Evolutionary conservation across 805 yeast species (phyloP), one percentile per base, ranked within the genome.

Genomic region (Torulaspora delbrueckii): DNA sequence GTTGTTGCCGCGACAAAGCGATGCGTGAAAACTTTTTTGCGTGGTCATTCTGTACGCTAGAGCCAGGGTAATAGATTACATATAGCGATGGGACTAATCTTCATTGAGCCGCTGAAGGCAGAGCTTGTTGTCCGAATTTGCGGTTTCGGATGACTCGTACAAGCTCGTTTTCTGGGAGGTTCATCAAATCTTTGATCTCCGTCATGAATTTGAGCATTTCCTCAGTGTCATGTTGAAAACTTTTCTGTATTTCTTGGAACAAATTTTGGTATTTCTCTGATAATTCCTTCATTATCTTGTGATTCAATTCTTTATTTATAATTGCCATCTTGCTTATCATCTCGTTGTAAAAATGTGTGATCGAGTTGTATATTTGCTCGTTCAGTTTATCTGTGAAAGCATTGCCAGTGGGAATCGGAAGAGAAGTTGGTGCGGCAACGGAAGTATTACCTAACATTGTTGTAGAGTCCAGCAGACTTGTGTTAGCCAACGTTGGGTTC

Each of bases 261-360:
- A 68, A 31, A 0, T 37, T 46, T 37, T 67, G 66, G 45, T 70
- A 70, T 44, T 69, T 69, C 8, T 48, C 50, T 0, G 72, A 60
- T 39, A 70, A 45, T 30, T 69, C 71, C 14, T 44, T 49, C 47
- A 65, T 53, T 3, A 70, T 57, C 42, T 60, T 67, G 34, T 60
- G 56, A 43, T 68, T 70, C 46, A 70, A 51, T 45, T 68, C 73
- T 5, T 60, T 56, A 43, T 69, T 70, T 37, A 70, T 65, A 5
- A 70, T 54, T 3, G 57, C 54, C 32, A 70, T 62, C 49, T 69
- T 70, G 14, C 55, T 53, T 0, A 59, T 55, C 37, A 70, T 48
- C 30, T 66, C 68, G n/a, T 60, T 56, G 0, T 73, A 63, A 48
- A 70, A 70, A 3, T 47, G 43, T 3, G 55, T 47, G 14, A 70